These are phyloP conservation scores for Lasiodiplodia sp. DNA, from an alignment of 2,329 filamentous ascomycete genomes.

Conservation along the genomic window DNA sequence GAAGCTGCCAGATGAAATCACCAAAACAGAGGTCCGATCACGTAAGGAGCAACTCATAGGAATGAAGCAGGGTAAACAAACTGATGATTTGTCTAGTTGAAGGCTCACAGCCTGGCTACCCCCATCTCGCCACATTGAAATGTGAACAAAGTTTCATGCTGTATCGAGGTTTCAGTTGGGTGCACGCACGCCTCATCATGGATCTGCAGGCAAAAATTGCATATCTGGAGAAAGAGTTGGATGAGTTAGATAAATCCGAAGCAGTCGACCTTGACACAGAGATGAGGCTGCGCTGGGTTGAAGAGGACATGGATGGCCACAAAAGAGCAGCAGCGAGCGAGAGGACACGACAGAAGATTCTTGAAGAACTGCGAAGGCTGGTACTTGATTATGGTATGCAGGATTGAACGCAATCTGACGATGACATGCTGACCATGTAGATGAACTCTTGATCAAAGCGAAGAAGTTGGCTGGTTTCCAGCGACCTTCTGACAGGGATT, in stretches of 20 bases:
- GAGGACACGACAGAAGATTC: conserved; percentile 33
- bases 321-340: conserved; percentile 27
- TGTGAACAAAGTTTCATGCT: conserved; percentile 42
- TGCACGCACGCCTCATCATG: conserved; percentile 40
- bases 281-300: neutral
- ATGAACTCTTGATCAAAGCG: conserved; percentile 41
- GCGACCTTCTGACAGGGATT: conserved; percentile 39
- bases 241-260: conserved; percentile 34
- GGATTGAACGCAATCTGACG: neutral
- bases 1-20: neutral
- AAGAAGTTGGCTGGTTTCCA: conserved; percentile 39
- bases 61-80: neutral
- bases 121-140: conserved; percentile 39
- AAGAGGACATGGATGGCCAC: neutral
- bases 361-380: conserved; percentile 36
- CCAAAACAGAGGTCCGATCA: neutral
- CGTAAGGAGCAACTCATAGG: conserved; percentile 1
- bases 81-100: conserved; percentile 33
- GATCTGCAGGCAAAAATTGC: conserved; percentile 38
- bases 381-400: conserved; percentile 32
- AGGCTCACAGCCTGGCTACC: conserved; percentile 38
- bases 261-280: neutral
- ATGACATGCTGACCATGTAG: neutral
- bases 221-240: conserved; percentile 38
- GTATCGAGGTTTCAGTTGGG: conserved; percentile 42